phyloP scores from a whole-genome alignment of 257 asterid genomes.

The Solanum medicagineum region DNA sequence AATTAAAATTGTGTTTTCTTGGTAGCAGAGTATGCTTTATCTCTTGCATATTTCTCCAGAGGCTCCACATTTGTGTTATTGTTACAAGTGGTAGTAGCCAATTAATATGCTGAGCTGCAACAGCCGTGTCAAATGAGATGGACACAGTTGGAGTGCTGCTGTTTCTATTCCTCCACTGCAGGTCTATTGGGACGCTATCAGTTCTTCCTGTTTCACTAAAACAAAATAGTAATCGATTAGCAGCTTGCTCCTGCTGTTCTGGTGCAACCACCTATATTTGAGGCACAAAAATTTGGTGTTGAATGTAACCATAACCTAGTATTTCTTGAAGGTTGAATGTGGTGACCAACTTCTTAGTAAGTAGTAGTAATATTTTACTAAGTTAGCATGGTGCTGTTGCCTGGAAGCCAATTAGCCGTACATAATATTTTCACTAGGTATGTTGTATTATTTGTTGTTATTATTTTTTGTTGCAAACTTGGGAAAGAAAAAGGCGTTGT shows the following conservation, averaged over 20 bases:
- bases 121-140: background rate
- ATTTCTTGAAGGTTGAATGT: background rate
- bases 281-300: background rate
- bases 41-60: background rate
- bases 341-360: too few species aligned
- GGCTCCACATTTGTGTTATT: background rate
- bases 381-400: background rate
- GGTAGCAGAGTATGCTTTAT: background rate
- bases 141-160: background rate
- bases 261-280: background rate
- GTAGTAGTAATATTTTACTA: too few species aligned
- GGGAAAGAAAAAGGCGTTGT: background rate
- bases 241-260: background rate
- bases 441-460: background rate
- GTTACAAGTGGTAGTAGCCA: background rate
- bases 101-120: background rate
- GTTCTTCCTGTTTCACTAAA: background rate
- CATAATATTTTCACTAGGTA: too few species aligned
- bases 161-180: background rate
- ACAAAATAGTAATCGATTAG: background rate
- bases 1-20: background rate
- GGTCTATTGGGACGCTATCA: background rate
- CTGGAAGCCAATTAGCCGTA: background rate
- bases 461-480: background rate
- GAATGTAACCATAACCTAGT: background rate